Percentiles rank a stretch among this genome's conserved stretches.
These are phyloP conservation scores for Tricholoma furcatifolium DNA, from an alignment of 768 basidiomycete species.

Conservation along the genomic window DNA sequence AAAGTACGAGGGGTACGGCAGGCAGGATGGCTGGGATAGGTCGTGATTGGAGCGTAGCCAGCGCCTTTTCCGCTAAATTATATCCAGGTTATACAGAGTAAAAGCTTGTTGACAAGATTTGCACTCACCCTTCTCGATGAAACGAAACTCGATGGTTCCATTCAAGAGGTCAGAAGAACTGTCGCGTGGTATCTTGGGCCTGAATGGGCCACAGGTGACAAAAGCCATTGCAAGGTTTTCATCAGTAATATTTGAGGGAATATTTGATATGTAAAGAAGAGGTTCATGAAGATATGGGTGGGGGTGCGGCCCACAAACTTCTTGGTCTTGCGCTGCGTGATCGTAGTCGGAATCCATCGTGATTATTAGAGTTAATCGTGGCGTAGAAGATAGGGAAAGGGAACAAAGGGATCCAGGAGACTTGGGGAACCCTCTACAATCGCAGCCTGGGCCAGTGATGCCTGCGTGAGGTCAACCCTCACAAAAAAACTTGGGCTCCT, in stretches of 20 bases:
- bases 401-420: conserved; percentile 10
- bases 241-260: conserved; percentile 73
- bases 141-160: conserved; percentile 85
- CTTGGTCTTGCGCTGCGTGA: conserved; percentile 31
- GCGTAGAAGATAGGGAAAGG: conserved; percentile 14
- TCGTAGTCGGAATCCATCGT: conserved; percentile 46
- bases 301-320: conserved; percentile 41
- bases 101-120: conserved; percentile 1
- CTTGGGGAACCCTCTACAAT: conserved; percentile 9
- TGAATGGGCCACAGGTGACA: conserved; percentile 74
- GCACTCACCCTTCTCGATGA: conserved; percentile 72
- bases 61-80: conserved; percentile 78
- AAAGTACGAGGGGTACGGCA: conserved; percentile 63
- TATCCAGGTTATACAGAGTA: conserved; percentile 7
- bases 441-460: conserved; percentile 20
- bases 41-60: conserved; percentile 79
- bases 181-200: conserved; percentile 74
- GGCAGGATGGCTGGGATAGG: conserved; percentile 62
- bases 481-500: conserved; percentile 15
- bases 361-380: conserved; percentile 24
- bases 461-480: conserved; percentile 22
- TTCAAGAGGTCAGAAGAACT: conserved; percentile 47
- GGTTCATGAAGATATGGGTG: conserved; percentile 89
- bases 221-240: conserved; percentile 76
- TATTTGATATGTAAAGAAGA: conserved; percentile 74